Base-by-base conservation (phyloP, 2,329 filamentous ascomycete genomes). In the Fusarium irregulare region DNA sequence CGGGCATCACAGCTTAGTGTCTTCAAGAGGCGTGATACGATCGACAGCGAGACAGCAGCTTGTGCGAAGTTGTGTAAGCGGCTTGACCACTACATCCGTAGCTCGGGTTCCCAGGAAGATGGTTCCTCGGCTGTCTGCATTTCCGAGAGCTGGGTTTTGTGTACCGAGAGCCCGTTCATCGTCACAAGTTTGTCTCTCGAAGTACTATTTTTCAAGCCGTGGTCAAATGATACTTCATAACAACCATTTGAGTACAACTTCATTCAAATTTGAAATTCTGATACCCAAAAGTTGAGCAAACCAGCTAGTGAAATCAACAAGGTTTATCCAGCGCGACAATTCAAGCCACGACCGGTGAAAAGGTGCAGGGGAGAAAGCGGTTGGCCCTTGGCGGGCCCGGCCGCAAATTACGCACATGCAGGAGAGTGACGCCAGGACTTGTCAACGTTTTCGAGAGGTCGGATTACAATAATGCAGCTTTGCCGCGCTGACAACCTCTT, bases 381-480 rank as follows among this genome's bases (percentile, higher is more conserved):
- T 56, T 64, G 54, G 60, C 27, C 40, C 53, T 69, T 61, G 60
- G 70, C 66, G 60, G 66, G 56, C 53, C 59, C 70, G 42, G 49
- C 68, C 60, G 66, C 62, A 73, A 73, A 74, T 74, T 72, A 57
- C 56, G 65, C 62, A 54, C 56, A 65, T 71, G 62, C 58, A 72
- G 48, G 41, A 64, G 48, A 65, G 56, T 60, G 30, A 62, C 57
- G 65, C 60, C 62, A 65, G 62, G 60, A 37, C 59, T 64, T 42
- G 30, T 58, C 51, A 44, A 63, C 46, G 40, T 34, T 49, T 55
- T 54, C 50, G 27, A 67, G 42, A 65, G 66, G 51, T 25, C 45
- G 54, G 48, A 54, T 32, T 53, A 53, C 32, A 34, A 54, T 55
- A 53, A 46, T 45, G 41, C 25, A 47, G 40, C 41, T 70, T 32